phyloP scores from a whole-genome alignment of 2,329 filamentous ascomycete genomes.

The Alternaria panax region DNA sequence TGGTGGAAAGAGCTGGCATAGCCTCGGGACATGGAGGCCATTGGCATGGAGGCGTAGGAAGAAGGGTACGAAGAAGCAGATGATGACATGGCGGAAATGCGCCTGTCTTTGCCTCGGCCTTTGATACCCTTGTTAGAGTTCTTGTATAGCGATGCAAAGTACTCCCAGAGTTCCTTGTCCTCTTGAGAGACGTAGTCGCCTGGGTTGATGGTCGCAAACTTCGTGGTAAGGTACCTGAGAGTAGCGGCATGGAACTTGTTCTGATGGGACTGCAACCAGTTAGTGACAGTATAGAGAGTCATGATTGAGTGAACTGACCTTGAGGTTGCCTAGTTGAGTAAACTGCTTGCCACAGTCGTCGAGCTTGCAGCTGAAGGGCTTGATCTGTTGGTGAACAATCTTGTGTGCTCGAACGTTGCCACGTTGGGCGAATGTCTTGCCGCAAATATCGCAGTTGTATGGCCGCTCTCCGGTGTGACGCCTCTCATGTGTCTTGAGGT shows the following conservation, averaged over 20 bases:
- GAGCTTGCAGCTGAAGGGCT: constrained; percentile 81
- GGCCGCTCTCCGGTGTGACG: constrained; percentile 88
- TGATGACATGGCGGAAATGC: constrained; percentile 58
- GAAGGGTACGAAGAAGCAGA: constrained; percentile 37
- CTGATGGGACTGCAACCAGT: constrained; percentile 73
- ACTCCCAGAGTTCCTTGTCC: constrained; percentile 81
- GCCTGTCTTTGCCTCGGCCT: constrained; percentile 85
- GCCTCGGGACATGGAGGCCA: constrained; percentile 29
- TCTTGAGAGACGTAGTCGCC: constrained; percentile 69
- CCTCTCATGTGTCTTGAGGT: constrained; percentile 89
- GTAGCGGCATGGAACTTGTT: constrained; percentile 90
- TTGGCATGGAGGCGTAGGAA: constrained; percentile 32
- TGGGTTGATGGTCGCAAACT: constrained; percentile 71
- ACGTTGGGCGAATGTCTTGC: constrained; percentile 82
- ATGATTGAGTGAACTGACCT: constrained; percentile 60
- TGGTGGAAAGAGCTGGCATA: constrained; percentile 37
- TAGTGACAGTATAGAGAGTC: constrained; percentile 10
- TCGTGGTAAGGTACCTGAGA: constrained; percentile 71
- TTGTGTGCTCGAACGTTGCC: constrained; percentile 86
- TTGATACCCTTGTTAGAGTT: constrained; percentile 99
- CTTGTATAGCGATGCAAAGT: constrained; percentile 90
- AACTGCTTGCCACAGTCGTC: constrained; percentile 88
- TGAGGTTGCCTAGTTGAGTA: constrained; percentile 89
- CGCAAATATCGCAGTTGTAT: constrained; percentile 79
- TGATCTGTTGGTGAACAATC: constrained; percentile 78